These are phyloP conservation scores for Lachancea kluyveri DNA, from an alignment of 805 yeast genomes.

Conservation along the genomic window DNA sequence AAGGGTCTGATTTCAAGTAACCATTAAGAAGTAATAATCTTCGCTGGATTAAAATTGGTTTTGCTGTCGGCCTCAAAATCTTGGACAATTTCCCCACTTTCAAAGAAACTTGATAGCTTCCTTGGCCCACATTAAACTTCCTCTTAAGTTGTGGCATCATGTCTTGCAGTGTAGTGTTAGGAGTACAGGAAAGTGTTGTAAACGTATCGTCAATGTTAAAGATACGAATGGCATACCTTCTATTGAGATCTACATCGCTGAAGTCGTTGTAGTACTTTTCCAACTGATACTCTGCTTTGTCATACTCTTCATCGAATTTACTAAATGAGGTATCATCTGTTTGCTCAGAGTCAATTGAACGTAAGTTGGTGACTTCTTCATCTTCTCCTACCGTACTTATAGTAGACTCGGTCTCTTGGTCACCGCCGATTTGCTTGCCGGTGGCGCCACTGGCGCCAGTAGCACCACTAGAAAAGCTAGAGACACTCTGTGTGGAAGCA, in stretches of 20 bases:
- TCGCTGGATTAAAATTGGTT: constrained; percentile 72
- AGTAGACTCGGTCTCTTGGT: constrained; percentile 3
- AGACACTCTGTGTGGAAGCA: too few species aligned
- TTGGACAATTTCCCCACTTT: constrained; percentile 73
- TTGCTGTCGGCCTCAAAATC: constrained; percentile 63
- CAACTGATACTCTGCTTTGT: constrained; percentile 33
- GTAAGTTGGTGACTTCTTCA: constrained; percentile 3
- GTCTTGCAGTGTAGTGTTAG: constrained; percentile 72
- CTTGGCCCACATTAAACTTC: constrained; percentile 68
- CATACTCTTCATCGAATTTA: constrained; percentile 26
- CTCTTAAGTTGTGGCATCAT: constrained; percentile 64
- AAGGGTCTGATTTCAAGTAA: constrained; percentile 66
- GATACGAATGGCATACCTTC: constrained; percentile 49
- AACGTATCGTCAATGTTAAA: constrained; percentile 83
- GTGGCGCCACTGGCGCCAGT: too few species aligned
- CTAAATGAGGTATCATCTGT: constrained; percentile 10
- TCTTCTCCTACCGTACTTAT: constrained; percentile 6
- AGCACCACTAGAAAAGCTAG: too few species aligned
- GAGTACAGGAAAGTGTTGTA: constrained; percentile 68
- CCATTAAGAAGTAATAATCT: constrained; percentile 71
- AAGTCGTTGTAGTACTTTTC: constrained; percentile 33
- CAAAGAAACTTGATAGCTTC: constrained; percentile 70
- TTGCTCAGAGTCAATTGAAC: constrained; percentile 4
- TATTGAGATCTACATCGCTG: constrained; percentile 27
- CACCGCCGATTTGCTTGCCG: too few species aligned